These are phyloP conservation scores for Nannizziopsis barbatae DNA, from an alignment of 2,329 filamentous ascomycete species.

Conservation along the genomic window DNA sequence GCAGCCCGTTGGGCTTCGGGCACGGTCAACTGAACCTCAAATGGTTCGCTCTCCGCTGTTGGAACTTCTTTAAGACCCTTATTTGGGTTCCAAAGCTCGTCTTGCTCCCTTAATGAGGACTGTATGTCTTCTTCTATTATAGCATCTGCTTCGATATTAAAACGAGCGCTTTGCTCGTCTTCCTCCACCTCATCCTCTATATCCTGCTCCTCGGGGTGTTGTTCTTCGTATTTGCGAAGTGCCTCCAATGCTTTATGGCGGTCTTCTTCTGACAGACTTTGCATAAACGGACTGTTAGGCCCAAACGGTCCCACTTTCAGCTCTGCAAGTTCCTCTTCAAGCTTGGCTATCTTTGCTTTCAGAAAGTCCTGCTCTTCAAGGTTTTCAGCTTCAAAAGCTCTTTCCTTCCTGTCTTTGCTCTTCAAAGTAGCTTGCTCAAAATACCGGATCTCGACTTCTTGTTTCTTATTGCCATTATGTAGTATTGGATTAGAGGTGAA, in stretches of 20 bases:
- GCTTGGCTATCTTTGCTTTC: slow-evolving; percentile 28
- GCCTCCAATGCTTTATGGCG: slow-evolving; percentile 33
- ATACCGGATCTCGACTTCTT: slow-evolving; percentile 34
- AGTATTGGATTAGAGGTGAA: slow-evolving; percentile 26
- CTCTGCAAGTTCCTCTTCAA: slow-evolving; percentile 32
- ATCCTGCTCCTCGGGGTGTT: slow-evolving; percentile 20
- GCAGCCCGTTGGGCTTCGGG: slow-evolving; percentile 30
- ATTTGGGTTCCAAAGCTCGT: slow-evolving; percentile 27
- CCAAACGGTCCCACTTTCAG: slow-evolving; percentile 35
- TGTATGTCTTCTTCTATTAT: slow-evolving; percentile 20
- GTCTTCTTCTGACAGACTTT: slow-evolving; percentile 32
- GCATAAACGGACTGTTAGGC: slow-evolving; percentile 36
- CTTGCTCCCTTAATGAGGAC: slow-evolving; percentile 26
- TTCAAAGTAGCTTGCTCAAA: slow-evolving; percentile 33
- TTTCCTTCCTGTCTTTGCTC: slow-evolving; percentile 27
- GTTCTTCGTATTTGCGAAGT: slow-evolving; percentile 32
- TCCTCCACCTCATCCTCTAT: slow-evolving; percentile 10
- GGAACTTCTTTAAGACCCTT: slow-evolving; percentile 17
- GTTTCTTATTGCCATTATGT: slow-evolving; percentile 23
- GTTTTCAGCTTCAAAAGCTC: slow-evolving; percentile 33
- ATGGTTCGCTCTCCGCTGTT: slow-evolving; percentile 16
- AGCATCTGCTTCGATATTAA: slow-evolving; percentile 9
- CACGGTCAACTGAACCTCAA: slow-evolving; percentile 27
- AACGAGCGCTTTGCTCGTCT: slow-evolving; percentile 3
- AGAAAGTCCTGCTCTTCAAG: slow-evolving; percentile 29